A percentile compares a stretch with the other conserved stretches of the same genome.
These are phyloP conservation scores for Scenedesmus sp. DNA, from an alignment of 163 green algal species.

Conservation along the genomic window DNA sequence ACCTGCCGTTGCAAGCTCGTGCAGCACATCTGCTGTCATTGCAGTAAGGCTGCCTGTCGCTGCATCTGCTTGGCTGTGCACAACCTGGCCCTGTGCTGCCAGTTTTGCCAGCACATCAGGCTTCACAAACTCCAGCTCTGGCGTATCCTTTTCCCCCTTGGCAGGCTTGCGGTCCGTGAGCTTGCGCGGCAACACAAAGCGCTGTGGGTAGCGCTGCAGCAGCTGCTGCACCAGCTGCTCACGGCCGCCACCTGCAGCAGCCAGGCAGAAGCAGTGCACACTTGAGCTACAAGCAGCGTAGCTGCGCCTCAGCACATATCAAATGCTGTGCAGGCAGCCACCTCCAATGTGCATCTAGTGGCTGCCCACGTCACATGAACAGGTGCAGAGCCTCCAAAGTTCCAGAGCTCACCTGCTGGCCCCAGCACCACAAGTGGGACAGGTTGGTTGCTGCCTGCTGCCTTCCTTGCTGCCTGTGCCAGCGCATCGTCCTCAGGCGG, in stretches of 20 bases:
- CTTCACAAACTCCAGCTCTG: constrained; percentile 56
- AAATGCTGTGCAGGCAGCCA: not conserved
- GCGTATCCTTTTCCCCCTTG: constrained; percentile 62
- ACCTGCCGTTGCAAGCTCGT: constrained; percentile 38
- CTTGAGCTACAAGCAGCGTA: not conserved
- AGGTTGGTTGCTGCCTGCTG: constrained; percentile 52
- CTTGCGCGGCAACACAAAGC: constrained; percentile 58
- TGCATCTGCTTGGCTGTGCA: constrained; percentile 29
- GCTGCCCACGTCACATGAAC: not conserved
- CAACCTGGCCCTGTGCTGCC: constrained; percentile 48
- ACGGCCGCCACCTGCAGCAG: constrained; percentile 37
- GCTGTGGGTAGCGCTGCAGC: constrained; percentile 53
- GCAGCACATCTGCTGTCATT: constrained; percentile 23
- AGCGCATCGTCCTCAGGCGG: constrained; percentile 57
- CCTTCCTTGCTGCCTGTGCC: constrained; percentile 35
- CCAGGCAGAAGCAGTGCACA: not conserved
- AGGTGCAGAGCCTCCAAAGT: no score
- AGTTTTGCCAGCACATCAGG: constrained; percentile 66
- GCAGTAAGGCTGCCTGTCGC: not conserved
- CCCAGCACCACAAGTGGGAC: constrained; percentile 56
- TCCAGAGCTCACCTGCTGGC: constrained; percentile 14
- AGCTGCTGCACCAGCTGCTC: constrained; percentile 56
- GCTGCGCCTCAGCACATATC: no score
- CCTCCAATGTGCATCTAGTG: no score
- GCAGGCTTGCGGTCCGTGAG: constrained; percentile 70